Evolutionary conservation across 2,329 filamentous ascomycete genomes (phyloP).

Genomic region (Fusarium sp.): DNA sequence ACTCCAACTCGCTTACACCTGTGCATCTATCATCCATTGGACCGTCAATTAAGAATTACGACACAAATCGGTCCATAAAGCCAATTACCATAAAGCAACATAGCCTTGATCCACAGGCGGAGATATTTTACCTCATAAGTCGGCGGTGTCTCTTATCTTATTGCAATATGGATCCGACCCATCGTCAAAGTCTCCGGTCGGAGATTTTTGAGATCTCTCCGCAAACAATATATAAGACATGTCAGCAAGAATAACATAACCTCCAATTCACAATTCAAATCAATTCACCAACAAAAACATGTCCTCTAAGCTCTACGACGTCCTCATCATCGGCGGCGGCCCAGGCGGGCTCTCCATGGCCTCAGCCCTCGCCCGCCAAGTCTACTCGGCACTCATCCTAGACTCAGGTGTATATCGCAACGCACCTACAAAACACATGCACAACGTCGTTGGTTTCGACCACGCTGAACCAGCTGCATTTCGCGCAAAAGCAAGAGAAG

Average conservation of each 20-base stretch:
- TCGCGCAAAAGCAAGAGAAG: slow-evolving; percentile 52
- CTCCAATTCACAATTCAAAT: background rate
- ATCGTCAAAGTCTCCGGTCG: slow-evolving; percentile 45
- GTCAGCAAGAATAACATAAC: background rate
- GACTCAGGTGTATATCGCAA: slow-evolving; percentile 67
- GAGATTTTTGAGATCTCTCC: slow-evolving; percentile 36
- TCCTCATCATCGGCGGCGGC: slow-evolving; percentile 66
- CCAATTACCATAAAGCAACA: accelerated
- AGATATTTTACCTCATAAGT: background rate
- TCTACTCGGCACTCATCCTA: slow-evolving; percentile 62
- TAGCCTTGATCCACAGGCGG: no score
- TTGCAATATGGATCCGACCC: background rate
- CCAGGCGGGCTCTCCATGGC: slow-evolving; percentile 64
- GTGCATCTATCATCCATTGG: background rate
- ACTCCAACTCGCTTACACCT: no score
- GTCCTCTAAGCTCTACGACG: slow-evolving; percentile 58
- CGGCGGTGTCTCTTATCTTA: slow-evolving; percentile 4
- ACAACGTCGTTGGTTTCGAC: slow-evolving; percentile 59
- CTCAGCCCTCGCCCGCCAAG: slow-evolving; percentile 63
- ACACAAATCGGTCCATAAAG: background rate
- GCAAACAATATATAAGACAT: slow-evolving; percentile 23
- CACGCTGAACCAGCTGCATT: slow-evolving; percentile 54
- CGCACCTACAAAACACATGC: slow-evolving; percentile 61
- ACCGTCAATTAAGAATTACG: no score
- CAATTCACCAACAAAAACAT: background rate